Conservation (phyloP, 2,329 filamentous ascomycete species). For the Colletotrichum magnum region DNA sequence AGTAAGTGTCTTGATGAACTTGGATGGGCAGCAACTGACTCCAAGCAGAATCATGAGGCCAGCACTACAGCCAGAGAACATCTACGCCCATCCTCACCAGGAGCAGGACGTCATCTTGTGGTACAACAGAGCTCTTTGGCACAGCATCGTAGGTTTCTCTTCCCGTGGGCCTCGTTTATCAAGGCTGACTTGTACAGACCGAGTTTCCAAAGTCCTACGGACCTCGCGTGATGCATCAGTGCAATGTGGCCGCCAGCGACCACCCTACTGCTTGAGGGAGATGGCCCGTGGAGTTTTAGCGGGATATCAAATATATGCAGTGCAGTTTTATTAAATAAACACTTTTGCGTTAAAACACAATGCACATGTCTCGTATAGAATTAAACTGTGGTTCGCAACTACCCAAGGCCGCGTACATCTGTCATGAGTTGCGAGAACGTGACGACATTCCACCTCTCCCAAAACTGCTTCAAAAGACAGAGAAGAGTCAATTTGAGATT, state of each 20-base stretch:
- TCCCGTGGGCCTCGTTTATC: constrained; percentile 49
- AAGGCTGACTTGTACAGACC: constrained; percentile 56
- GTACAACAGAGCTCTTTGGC: constrained; percentile 58
- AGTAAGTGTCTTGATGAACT: constrained; percentile 42
- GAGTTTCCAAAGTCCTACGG: constrained; percentile 55
- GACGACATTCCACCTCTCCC: too few relatives aligned
- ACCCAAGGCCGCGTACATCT: too few relatives aligned
- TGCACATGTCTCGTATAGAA: too few relatives aligned
- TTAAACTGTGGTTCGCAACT: too few relatives aligned
- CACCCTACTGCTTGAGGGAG: constrained; percentile 38
- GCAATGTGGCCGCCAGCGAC: constrained; percentile 48
- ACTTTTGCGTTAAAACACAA: too few relatives aligned
- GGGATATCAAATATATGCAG: too few relatives aligned
- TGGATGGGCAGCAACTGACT: constrained; percentile 35
- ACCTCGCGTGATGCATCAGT: constrained; percentile 56
- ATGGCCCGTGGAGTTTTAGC: too few relatives aligned
- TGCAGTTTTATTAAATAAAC: too few relatives aligned
- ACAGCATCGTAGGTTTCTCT: constrained; percentile 51
- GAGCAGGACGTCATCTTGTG: constrained; percentile 61
- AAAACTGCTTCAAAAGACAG: too few relatives aligned
- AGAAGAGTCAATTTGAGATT: too few relatives aligned
- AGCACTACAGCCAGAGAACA: constrained; percentile 57
- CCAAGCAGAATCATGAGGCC: constrained; percentile 51
- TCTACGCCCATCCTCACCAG: constrained; percentile 55
- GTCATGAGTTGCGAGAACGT: too few relatives aligned